Evolutionary conservation across 2,329 filamentous ascomycete species (phyloP).

Genomic region (Aspergillus chevalieri): DNA sequence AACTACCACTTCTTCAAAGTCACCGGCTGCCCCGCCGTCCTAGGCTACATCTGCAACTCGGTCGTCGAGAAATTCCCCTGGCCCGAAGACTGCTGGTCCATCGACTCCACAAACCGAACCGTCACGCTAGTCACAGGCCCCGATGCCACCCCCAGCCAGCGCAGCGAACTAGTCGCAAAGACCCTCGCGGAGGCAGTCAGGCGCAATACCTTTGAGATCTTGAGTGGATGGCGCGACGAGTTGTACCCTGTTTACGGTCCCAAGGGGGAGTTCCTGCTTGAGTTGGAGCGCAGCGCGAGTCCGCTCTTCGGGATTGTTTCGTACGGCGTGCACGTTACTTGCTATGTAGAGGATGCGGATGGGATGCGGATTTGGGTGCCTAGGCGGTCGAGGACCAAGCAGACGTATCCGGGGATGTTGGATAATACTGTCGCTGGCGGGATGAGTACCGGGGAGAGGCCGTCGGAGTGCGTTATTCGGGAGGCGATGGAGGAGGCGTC

Average conservation of each 20-base stretch:
- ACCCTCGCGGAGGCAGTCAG: constrained; percentile 64
- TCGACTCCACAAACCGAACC: constrained; percentile 56
- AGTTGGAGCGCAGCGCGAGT: constrained; percentile 69
- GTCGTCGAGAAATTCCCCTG: constrained; percentile 38
- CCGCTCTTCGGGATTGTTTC: constrained; percentile 69
- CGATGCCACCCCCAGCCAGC: constrained; percentile 54
- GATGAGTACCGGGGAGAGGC: constrained; percentile 71
- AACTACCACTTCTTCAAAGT: constrained; percentile 62
- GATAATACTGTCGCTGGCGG: constrained; percentile 92
- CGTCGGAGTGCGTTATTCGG: constrained; percentile 74
- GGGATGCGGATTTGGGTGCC: constrained; percentile 81
- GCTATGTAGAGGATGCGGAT: constrained; percentile 53
- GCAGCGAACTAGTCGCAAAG: constrained; percentile 52
- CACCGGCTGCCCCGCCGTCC: constrained; percentile 55
- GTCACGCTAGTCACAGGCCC: constrained; percentile 55
- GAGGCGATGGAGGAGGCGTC: constrained; percentile 88
- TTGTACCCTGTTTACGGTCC: constrained; percentile 69
- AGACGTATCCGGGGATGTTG: constrained; percentile 84
- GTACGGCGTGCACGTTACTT: constrained; percentile 78
- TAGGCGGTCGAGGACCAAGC: constrained; percentile 66
- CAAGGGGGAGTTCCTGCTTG: constrained; percentile 56
- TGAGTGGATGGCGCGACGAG: constrained; percentile 76
- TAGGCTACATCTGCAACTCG: constrained; percentile 54
- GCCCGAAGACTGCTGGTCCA: constrained; percentile 52
- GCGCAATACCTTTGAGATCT: constrained; percentile 65